Percentiles rank a stretch among this genome's conserved stretches.
Evolutionary conservation across 805 yeast genomes (phyloP).

Genomic region (Barnettozyma vustinii): DNA sequence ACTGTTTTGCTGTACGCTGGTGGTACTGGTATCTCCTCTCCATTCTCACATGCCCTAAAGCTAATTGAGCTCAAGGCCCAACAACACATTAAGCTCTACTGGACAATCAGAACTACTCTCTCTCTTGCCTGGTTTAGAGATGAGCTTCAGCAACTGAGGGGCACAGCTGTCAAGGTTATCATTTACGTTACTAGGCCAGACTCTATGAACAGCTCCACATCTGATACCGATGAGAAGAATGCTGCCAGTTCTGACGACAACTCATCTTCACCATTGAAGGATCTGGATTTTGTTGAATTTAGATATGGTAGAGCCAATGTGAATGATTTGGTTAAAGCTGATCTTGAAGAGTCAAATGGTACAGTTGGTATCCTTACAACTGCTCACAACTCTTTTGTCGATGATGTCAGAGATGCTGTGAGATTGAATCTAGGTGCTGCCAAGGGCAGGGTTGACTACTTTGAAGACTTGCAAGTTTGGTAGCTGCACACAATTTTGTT

Average conservation of each 20-base stretch:
- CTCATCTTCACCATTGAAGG: conserved; percentile 3
- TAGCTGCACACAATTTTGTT: conserved; percentile 8
- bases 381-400: conserved; percentile 52
- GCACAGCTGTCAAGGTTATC: conserved; percentile 9
- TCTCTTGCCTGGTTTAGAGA: conserved; percentile 47
- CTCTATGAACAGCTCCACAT: background rate
- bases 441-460: conserved; percentile 44
- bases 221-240: conserved; percentile 5
- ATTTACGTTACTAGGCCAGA: conserved; percentile 21
- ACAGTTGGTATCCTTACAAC: conserved; percentile 46
- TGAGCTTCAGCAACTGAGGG: conserved; percentile 35
- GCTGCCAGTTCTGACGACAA: background rate
- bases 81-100: conserved; percentile 44
- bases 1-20: conserved; percentile 42
- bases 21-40: conserved; percentile 49
- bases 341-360: conserved; percentile 33
- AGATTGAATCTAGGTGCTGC: conserved; percentile 27
- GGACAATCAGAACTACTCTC: conserved; percentile 56
- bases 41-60: conserved; percentile 36
- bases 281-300: conserved; percentile 30
- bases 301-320: conserved; percentile 42
- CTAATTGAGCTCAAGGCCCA: conserved; percentile 15
- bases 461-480: conserved; percentile 60
- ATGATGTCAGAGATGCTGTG: conserved; percentile 42
- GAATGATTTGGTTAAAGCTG: conserved; percentile 31